A percentile compares a stretch with the other conserved stretches of the same genome.
These are phyloP conservation scores for Heterobasidion occidentale DNA, from an alignment of 1,284 basidiomycete genomes.

Conservation along the genomic window DNA sequence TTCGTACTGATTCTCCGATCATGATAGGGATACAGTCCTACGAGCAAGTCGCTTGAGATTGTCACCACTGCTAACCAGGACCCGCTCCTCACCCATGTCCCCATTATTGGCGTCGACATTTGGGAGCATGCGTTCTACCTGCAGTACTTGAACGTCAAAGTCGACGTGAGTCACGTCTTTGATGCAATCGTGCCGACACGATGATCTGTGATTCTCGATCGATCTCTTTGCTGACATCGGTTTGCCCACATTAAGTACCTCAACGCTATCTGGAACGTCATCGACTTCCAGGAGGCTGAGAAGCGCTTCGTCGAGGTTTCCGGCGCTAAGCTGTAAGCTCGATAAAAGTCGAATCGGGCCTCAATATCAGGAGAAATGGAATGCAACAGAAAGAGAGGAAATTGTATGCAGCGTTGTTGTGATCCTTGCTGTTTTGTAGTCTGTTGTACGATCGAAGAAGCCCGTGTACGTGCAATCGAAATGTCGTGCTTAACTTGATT, in stretches of 20 bases:
- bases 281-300: slow-evolving; percentile 79
- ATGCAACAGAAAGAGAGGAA: no score
- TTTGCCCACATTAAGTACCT: slow-evolving; percentile 42
- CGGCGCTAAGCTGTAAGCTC: slow-evolving; percentile 13
- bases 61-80: slow-evolving; percentile 86
- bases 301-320: slow-evolving; percentile 48
- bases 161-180: slow-evolving; percentile 41
- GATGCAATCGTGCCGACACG: not conserved
- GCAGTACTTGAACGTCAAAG: slow-evolving; percentile 74
- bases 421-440: no score
- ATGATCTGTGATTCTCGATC: not conserved
- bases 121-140: slow-evolving; percentile 83
- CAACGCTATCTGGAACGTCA: slow-evolving; percentile 75
- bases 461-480: no score
- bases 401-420: no score
- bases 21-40: slow-evolving; percentile 53
- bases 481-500: no score
- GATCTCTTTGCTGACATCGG: not conserved
- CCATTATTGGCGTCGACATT: slow-evolving; percentile 84
- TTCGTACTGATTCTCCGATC: no score
- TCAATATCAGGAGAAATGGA: no score
- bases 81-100: slow-evolving; percentile 67
- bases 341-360: no score
- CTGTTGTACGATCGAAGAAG: no score
- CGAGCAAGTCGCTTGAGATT: slow-evolving; percentile 63